Evolutionary conservation across 2,329 filamentous ascomycete genomes (phyloP).

Genomic region (Ophiostoma perfectum): DNA sequence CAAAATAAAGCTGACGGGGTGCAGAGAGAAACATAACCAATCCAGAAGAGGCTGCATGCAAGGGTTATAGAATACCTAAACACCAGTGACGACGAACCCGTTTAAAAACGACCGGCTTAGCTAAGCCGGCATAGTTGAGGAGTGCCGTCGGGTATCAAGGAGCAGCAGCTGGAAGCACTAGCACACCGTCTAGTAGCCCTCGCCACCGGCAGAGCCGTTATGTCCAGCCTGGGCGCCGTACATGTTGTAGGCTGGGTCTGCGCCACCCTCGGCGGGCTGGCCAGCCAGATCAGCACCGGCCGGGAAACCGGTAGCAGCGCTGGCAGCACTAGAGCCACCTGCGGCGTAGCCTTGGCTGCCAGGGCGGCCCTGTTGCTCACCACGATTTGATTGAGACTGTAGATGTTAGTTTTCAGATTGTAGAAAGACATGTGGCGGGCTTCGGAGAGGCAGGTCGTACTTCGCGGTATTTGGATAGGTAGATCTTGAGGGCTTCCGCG

Average conservation of each 20-base stretch:
- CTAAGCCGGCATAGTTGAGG: background rate
- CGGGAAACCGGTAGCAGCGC: slow-evolving; percentile 41
- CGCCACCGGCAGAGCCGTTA: slow-evolving; percentile 51
- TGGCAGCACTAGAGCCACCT: slow-evolving; percentile 38
- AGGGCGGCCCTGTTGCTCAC: slow-evolving; percentile 49
- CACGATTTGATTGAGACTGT: slow-evolving; percentile 73
- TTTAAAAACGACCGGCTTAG: background rate
- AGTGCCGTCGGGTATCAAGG: slow-evolving; percentile 13
- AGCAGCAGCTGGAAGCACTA: too few relatives aligned
- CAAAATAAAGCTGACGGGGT: slow-evolving; percentile 6
- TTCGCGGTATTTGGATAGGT: slow-evolving; percentile 94
- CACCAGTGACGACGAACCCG: too few relatives aligned
- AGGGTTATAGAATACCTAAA: too few relatives aligned
- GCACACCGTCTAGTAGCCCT: slow-evolving; percentile 43
- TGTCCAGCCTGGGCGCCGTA: slow-evolving; percentile 52
- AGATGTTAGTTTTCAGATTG: background rate
- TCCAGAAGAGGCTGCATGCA: background rate
- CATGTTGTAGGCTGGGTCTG: slow-evolving; percentile 43
- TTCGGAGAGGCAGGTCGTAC: slow-evolving; percentile 49
- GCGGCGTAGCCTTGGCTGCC: slow-evolving; percentile 49
- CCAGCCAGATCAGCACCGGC: slow-evolving; percentile 41
- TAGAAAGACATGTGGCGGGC: background rate
- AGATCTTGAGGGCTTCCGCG: slow-evolving; percentile 95
- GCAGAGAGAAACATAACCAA: background rate
- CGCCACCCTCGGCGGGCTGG: slow-evolving; percentile 39